Base-by-base conservation (phyloP, 495 filamentous ascomycete species). In the Hypoxylon perforatum region DNA sequence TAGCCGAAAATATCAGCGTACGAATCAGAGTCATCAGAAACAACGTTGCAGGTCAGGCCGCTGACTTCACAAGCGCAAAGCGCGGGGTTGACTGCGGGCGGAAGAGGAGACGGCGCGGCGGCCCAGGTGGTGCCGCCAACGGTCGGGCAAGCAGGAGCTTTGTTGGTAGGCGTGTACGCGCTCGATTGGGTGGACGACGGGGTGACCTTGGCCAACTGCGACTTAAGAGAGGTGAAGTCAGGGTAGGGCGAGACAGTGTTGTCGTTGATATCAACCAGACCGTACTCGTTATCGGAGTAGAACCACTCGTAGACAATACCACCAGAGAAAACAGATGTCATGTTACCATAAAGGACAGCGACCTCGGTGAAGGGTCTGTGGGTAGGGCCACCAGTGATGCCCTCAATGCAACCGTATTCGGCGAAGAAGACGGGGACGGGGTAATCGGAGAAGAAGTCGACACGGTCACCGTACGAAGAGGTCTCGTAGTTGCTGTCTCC, bases 231-330 rank as follows among this genome's bases (percentile, higher is more conserved):
- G 42, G 82, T 86, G 80, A 90, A 97, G 78, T 97, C 91, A 42
- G 83, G 75, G 64, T 90, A 80, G 57, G 84, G 89, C 59, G 76
- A 85, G 57, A 88, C 89, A 7, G 71, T 79, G 65, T 78, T 78
- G 66, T 84, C 86, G 33, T 77, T 73, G 38, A 93, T 76, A 18
- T 81, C 81, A 51, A 96, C 92, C 30, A 98, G 86, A 80, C 94
- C 95, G 73, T 91, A 99, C 70, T 96, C 77, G 80, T 98, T 98
- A 2, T 80, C 82, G 69, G 96, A 92, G 76, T 96, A 83, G 83
- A 94, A 96, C 79, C 94, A 98, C 90, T 95, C 94, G 82, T 98
- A 98, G 36, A 97, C 92, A 67, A 97, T 96, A 73, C 94, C 94
- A 57, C 94, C 94, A 82, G 91, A 94, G 54, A 97, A 92, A 18